Conservation (phyloP, 352 stramenopile genomes). For the Phytophthora quininea region DNA sequence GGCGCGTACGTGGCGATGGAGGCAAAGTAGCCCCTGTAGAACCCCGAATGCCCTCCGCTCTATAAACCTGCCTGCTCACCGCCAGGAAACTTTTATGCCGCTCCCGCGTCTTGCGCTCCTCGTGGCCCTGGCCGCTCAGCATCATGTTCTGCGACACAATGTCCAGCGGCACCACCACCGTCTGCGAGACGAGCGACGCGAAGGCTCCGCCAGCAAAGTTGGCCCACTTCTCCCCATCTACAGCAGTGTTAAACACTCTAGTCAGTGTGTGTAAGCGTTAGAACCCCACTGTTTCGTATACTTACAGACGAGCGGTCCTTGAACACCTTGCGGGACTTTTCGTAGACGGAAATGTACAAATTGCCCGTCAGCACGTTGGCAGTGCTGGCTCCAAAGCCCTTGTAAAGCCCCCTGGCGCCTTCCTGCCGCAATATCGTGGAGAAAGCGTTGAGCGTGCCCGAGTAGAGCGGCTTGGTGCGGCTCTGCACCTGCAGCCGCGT, state of each 20-base stretch:
- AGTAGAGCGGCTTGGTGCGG: conserved; percentile 68
- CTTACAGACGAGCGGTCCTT: conserved; percentile 58
- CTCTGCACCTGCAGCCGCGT: conserved; percentile 89
- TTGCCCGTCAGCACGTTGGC: conserved; percentile 88
- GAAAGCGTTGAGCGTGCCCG: conserved; percentile 85
- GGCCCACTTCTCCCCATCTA: conserved; percentile 62
- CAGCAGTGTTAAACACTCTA: neutral
- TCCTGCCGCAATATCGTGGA: conserved; percentile 83
- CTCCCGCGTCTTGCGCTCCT: conserved; percentile 64
- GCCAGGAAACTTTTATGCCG: conserved; percentile 59
- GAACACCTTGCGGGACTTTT: conserved; percentile 79
- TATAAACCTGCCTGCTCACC: conserved; percentile 71
- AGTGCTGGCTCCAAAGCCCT: conserved; percentile 87
- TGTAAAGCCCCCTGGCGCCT: conserved; percentile 81
- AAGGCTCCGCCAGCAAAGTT: conserved; percentile 83
- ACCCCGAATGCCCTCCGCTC: conserved; percentile 72
- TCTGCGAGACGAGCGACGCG: conserved; percentile 86
- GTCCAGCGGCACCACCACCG: conserved; percentile 86
- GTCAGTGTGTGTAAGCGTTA: too few species aligned
- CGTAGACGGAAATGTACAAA: conserved; percentile 91
- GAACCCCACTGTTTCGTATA: neutral
- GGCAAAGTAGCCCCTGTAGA: conserved; percentile 85
- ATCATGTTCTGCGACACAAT: conserved; percentile 92
- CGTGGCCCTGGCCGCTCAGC: conserved; percentile 78
- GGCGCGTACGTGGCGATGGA: conserved; percentile 89